Conservation (phyloP, 1,284 basidiomycete species). For the Clitocybe nebularis region DNA sequence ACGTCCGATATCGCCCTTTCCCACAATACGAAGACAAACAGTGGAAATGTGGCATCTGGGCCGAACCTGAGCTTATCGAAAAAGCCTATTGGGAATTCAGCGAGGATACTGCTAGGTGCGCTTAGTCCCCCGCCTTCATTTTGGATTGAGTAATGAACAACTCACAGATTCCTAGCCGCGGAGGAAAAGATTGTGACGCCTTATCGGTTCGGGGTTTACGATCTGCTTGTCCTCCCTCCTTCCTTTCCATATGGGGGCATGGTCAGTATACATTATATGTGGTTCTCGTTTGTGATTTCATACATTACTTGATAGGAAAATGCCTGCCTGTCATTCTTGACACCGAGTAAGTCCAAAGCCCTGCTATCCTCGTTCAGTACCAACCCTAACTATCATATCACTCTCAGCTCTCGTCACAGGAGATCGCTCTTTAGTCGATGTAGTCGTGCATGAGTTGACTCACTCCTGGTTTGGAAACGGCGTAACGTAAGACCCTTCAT, state of each 20-base stretch:
- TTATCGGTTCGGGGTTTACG: constrained; percentile 90
- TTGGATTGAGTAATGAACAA: neutral
- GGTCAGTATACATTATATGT: constrained; percentile 39
- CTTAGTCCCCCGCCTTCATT: neutral
- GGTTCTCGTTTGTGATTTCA: constrained; percentile 8
- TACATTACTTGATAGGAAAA: constrained; percentile 54
- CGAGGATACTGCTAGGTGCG: constrained; percentile 72
- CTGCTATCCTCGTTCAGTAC: neutral
- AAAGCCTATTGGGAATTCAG: constrained; percentile 86
- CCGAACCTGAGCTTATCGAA: constrained; percentile 82
- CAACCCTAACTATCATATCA: no score
- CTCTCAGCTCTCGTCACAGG: constrained; percentile 72
- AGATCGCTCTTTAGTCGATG: constrained; percentile 83
- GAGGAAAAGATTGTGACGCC: constrained; percentile 74
- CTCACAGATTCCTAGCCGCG: constrained; percentile 64
- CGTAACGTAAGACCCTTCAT: constrained; percentile 54
- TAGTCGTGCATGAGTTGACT: constrained; percentile 76
- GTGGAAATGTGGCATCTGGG: constrained; percentile 87
- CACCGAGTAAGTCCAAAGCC: constrained; percentile 75
- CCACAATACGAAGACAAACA: constrained; percentile 53
- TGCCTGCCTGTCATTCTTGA: constrained; percentile 82
- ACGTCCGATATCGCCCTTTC: constrained; percentile 75
- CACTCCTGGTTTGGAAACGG: constrained; percentile 89
- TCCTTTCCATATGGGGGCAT: constrained; percentile 93
- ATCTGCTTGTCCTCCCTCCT: constrained; percentile 88